phyloP scores from a whole-genome alignment of 2,329 filamentous ascomycete genomes.

The Colletotrichum sp. region DNA sequence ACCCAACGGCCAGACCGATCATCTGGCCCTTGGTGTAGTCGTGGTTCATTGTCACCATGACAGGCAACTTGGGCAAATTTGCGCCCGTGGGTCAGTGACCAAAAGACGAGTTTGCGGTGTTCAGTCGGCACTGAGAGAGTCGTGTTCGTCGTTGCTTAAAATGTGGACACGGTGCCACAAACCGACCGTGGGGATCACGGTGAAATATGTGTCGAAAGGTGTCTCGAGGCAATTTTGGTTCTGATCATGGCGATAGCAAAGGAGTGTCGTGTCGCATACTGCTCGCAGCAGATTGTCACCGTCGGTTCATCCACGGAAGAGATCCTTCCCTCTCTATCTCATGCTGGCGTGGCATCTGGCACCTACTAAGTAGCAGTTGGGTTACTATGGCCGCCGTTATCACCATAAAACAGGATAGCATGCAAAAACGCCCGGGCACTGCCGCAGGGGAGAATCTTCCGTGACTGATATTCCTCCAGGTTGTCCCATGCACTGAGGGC shows the following conservation, averaged over 20 bases:
- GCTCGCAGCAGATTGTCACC: neutral
- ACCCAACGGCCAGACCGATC: constrained; percentile 15
- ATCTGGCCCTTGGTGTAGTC: constrained; percentile 18
- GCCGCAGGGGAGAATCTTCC: neutral
- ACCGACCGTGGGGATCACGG: neutral
- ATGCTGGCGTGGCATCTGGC: neutral
- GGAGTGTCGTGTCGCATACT: neutral
- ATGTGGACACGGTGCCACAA: neutral
- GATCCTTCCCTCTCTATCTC: neutral
- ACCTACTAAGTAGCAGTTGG: neutral
- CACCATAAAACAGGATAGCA: neutral
- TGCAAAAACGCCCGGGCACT: neutral
- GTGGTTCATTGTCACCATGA: constrained; percentile 8
- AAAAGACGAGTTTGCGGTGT: neutral
- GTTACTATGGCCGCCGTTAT: neutral
- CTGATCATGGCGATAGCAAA: neutral
- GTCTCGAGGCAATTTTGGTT: neutral
- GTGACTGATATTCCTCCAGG: neutral
- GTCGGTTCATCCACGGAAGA: neutral
- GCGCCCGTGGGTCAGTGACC: neutral
- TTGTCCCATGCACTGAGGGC: neutral
- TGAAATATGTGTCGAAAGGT: neutral
- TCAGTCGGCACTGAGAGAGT: neutral
- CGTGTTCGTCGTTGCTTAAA: neutral
- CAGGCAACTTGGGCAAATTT: neutral